These are phyloP conservation scores for Jatropha multifida DNA, from an alignment of 441 rosid species.

Conservation along the genomic window DNA sequence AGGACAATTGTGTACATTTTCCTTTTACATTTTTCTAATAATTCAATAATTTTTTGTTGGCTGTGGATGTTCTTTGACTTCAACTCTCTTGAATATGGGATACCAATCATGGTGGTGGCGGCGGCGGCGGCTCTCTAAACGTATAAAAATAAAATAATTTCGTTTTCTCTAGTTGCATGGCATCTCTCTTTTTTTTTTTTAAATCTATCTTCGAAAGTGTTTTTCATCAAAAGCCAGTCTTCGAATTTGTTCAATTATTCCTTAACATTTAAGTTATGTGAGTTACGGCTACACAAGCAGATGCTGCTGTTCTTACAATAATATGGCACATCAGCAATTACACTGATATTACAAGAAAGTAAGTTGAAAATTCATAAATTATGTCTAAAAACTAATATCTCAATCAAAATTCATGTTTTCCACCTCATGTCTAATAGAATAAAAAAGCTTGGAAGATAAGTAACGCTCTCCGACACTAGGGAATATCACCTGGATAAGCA, in stretches of 20 bases:
- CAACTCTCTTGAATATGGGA: no score
- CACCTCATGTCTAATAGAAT: constrained; percentile 46
- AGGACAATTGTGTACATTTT: not conserved
- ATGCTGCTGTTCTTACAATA: no score
- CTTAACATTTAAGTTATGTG: not conserved
- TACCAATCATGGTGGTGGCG: no score
- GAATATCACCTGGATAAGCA: constrained; percentile 43
- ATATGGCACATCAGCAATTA: not conserved
- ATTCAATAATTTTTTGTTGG: not conserved
- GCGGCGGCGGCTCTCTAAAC: no score
- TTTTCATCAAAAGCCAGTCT: no score
- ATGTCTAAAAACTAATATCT: not conserved
- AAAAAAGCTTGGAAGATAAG: constrained; percentile 47
- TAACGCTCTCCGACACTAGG: constrained; percentile 65
- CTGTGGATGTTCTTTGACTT: no score
- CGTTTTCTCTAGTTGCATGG: no score
- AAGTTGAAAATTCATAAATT: not conserved
- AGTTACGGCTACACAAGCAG: not conserved
- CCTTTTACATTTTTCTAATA: not conserved
- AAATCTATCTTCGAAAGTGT: no score
- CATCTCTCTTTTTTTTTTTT: no score
- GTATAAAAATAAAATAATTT: no score
- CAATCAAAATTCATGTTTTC: constrained; percentile 28
- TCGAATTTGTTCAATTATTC: no score
- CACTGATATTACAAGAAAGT: not conserved